Percentiles rank a stretch among this genome's conserved stretches.
phyloP scores from a whole-genome alignment of 2,329 filamentous ascomycete genomes.

The Rhinocladiella mackenziei region DNA sequence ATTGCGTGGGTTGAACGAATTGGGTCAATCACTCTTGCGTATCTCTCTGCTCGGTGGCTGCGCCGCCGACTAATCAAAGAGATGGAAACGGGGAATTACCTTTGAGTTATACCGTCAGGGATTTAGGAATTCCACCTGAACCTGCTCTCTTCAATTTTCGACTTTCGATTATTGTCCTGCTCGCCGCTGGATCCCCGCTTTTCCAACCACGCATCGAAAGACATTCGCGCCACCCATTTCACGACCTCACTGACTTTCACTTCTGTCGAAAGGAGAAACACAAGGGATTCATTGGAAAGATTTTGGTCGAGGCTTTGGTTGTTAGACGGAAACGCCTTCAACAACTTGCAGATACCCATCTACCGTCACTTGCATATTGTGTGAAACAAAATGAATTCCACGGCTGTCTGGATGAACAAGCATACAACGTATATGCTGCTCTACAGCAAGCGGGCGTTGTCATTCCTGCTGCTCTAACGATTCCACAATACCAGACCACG shows the following conservation, averaged over 20 bases:
- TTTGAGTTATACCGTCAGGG: too few relatives aligned
- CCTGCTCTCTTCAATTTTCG: too few relatives aligned
- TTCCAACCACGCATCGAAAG: too few relatives aligned
- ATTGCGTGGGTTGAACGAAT: too few relatives aligned
- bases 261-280: neutral
- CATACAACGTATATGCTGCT: neutral
- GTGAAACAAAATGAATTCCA: neutral
- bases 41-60: too few relatives aligned
- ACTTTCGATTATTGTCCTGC: too few relatives aligned
- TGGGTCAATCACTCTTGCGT: too few relatives aligned
- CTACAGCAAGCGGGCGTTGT: neutral
- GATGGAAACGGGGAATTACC: too few relatives aligned
- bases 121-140: too few relatives aligned
- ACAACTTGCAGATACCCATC: neutral
- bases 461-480: neutral
- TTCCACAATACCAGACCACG: neutral
- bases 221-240: too few relatives aligned
- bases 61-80: too few relatives aligned
- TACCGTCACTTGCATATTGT: neutral
- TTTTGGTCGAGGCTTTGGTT: neutral
- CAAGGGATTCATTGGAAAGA: neutral
- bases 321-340: constrained; percentile 3
- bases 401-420: constrained; percentile 2
- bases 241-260: neutral
- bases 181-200: too few relatives aligned